These are phyloP conservation scores for Cryptococcus hybrid DNA, from an alignment of 1,284 basidiomycete genomes.

Conservation along the genomic window DNA sequence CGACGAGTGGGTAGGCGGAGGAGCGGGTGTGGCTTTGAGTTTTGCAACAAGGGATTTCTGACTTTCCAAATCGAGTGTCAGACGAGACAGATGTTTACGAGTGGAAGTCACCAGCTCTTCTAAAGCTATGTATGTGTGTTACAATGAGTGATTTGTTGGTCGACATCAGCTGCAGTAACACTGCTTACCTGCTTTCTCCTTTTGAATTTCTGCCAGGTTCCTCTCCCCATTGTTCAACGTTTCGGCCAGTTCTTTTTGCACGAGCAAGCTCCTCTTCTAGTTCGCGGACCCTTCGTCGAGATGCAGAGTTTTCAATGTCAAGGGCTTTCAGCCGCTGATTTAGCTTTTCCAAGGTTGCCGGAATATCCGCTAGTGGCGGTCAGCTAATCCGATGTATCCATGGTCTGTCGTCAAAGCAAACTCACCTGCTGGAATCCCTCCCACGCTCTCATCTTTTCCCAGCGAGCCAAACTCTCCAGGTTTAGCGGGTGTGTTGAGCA, in stretches of 20 bases:
- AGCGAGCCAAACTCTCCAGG: conserved; percentile 28
- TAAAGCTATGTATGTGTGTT: conserved; percentile 56
- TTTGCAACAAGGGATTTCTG: conserved; percentile 64
- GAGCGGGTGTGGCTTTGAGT: conserved; percentile 52
- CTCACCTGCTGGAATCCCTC: conserved; percentile 27
- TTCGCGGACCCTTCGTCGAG: conserved; percentile 70
- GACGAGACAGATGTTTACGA: conserved; percentile 66
- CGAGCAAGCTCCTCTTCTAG: conserved; percentile 70
- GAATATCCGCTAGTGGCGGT: conserved; percentile 11
- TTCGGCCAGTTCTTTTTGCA: conserved; percentile 51
- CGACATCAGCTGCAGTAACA: too few species aligned
- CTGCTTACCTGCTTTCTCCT: conserved; percentile 72
- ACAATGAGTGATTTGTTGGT: too few species aligned
- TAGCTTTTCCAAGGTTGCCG: conserved; percentile 30
- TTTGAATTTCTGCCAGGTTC: conserved; percentile 58
- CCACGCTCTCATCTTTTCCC: conserved; percentile 31
- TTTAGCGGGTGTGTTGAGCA: conserved; percentile 45
- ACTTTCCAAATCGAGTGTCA: conserved; percentile 70
- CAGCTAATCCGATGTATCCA: background rate
- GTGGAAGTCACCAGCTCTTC: conserved; percentile 71
- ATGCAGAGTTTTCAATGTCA: conserved; percentile 74
- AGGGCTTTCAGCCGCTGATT: conserved; percentile 51
- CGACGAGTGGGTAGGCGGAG: conserved; percentile 11
- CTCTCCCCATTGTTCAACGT: conserved; percentile 17
- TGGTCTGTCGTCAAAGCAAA: background rate